These are phyloP conservation scores for Debaryomycetaceae sp. DNA, from an alignment of 1,139 yeast species.

Conservation along the genomic window DNA sequence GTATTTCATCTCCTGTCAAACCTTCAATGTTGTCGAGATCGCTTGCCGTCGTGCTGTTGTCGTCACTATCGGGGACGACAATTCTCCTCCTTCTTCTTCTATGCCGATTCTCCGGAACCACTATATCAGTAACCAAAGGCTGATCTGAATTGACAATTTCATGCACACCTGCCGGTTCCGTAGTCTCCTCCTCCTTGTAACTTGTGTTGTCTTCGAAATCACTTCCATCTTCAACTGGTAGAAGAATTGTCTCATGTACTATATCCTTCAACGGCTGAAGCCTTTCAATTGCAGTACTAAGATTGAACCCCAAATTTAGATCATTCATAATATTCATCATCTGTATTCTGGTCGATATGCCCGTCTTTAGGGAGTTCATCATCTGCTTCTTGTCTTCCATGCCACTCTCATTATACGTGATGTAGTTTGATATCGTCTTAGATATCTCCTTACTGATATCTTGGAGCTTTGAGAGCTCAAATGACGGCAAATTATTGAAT, in stretches of 20 bases:
- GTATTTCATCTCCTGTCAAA: constrained; percentile 32
- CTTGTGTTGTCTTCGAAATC: constrained; percentile 23
- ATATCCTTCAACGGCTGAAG: constrained; percentile 54
- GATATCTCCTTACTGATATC: constrained; percentile 29
- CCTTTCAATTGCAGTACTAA: constrained; percentile 52
- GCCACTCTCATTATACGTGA: neutral
- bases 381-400: constrained; percentile 6
- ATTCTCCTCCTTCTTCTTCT: constrained; percentile 5
- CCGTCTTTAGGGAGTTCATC: constrained; percentile 32
- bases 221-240: constrained; percentile 46
- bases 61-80: constrained; percentile 12
- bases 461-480: constrained; percentile 22
- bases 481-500: constrained; percentile 19
- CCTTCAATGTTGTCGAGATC: constrained; percentile 40
- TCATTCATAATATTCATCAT: constrained; percentile 50
- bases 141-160: constrained; percentile 45
- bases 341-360: constrained; percentile 42
- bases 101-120: constrained; percentile 35
- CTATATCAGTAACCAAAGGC: constrained; percentile 50
- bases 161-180: constrained; percentile 57
- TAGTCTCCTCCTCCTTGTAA: constrained; percentile 16
- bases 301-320: constrained; percentile 48
- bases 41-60: constrained; percentile 23
- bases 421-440: constrained; percentile 24
- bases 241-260: constrained; percentile 45